phyloP scores from a whole-genome alignment of 179 eudicot species.

The Beta corolliflora region DNA sequence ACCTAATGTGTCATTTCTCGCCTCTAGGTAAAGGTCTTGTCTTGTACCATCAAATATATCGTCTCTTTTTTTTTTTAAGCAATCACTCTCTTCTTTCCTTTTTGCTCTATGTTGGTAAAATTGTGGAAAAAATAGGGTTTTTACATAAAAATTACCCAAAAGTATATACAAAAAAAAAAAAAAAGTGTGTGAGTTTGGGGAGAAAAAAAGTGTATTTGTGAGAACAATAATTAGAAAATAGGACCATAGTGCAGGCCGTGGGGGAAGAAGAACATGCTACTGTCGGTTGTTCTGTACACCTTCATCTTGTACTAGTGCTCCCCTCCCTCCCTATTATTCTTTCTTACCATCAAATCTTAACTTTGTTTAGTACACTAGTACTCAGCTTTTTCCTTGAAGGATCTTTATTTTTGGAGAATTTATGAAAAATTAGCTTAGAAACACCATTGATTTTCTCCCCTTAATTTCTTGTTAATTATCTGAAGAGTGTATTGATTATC shows the following conservation, averaged over 20 bases:
- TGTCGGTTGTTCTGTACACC: constrained; percentile 55
- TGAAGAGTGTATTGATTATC: background rate
- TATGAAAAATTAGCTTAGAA: background rate
- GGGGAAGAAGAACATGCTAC: constrained; percentile 56
- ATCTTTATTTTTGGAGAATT: too few relatives aligned
- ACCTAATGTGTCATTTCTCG: too few relatives aligned
- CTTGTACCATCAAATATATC: too few relatives aligned
- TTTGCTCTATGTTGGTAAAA: too few relatives aligned
- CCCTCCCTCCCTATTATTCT: background rate
- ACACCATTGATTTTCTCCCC: background rate
- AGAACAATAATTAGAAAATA: constrained; percentile 42
- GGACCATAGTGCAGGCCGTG: constrained; percentile 64
- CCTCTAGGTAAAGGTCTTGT: too few relatives aligned
- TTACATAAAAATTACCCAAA: too few relatives aligned
- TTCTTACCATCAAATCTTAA: background rate
- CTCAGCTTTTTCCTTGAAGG: background rate
- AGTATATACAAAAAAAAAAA: too few relatives aligned
- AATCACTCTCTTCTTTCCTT: too few relatives aligned
- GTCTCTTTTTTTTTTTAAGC: too few relatives aligned
- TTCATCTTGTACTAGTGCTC: constrained; percentile 9
- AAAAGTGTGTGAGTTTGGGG: background rate
- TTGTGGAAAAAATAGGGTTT: too few relatives aligned
- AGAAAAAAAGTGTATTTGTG: background rate
- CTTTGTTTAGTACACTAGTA: background rate
- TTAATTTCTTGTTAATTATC: background rate